These are phyloP conservation scores for Fusarium buharicum DNA, from an alignment of 2,329 filamentous ascomycete species.

Conservation along the genomic window DNA sequence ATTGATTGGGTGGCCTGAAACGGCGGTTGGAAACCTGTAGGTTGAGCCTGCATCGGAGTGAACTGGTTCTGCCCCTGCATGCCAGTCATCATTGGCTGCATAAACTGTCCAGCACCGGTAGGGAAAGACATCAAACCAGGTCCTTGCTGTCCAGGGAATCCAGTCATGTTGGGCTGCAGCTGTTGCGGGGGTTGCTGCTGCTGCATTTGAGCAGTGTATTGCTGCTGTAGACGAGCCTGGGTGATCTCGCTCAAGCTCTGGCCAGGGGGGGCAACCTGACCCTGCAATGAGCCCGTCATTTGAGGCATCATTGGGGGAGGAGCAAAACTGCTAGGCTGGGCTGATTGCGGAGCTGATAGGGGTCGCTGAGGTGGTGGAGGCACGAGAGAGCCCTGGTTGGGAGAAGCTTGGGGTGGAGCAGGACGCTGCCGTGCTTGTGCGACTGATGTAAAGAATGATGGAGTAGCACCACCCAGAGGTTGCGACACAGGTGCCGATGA, in stretches of 20 bases:
- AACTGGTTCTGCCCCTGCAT: constrained; percentile 56
- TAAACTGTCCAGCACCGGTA: constrained; percentile 50
- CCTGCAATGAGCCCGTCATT: constrained; percentile 76
- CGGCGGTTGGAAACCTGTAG: constrained; percentile 67
- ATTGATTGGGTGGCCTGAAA: constrained; percentile 60
- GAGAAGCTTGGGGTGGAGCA: constrained; percentile 52
- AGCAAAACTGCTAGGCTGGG: constrained; percentile 76
- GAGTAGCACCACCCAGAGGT: constrained; percentile 65
- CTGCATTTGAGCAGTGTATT: constrained; percentile 62
- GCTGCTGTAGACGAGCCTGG: constrained; percentile 72
- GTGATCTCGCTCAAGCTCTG: constrained; percentile 80
- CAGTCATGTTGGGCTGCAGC: constrained; percentile 54
- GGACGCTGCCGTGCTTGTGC: constrained; percentile 58
- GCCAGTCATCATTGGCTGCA: constrained; percentile 64
- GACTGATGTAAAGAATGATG: constrained; percentile 64
- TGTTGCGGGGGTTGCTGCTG: constrained; percentile 52
- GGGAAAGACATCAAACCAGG: constrained; percentile 55
- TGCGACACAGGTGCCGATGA: constrained; percentile 52
- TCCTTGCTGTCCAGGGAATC: constrained; percentile 49
- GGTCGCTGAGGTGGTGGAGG: constrained; percentile 82
- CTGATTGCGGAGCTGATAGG: constrained; percentile 86
- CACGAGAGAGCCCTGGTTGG: constrained; percentile 71
- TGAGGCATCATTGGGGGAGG: constrained; percentile 83
- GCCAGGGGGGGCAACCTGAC: constrained; percentile 74
- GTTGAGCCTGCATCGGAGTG: constrained; percentile 66